These are phyloP conservation scores for Gynostemma pentaphyllum DNA, from an alignment of 306 rosid genomes.

Conservation along the genomic window DNA sequence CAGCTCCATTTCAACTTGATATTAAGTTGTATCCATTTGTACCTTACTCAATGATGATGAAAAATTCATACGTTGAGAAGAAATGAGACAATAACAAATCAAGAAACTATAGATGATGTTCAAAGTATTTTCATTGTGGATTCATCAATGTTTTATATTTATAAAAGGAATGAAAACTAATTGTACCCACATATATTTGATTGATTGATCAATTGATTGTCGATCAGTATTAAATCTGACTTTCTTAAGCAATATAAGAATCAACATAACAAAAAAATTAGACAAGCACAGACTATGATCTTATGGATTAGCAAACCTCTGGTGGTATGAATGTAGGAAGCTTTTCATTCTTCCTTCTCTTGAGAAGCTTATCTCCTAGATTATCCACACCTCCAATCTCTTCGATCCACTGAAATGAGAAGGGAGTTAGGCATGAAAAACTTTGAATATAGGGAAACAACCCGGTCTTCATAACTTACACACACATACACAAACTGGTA, in stretches of 20 bases:
- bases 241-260: background rate
- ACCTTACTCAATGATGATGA: background rate
- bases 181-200: background rate
- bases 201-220: background rate
- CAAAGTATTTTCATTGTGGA: background rate
- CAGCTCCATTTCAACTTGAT: background rate
- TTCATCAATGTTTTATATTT: background rate
- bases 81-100: background rate
- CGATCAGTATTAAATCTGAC: background rate
- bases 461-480: background rate
- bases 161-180: background rate
- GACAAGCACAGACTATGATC: background rate
- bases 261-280: slow-evolving; percentile 8
- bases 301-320: slow-evolving; percentile 35
- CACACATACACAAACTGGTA: background rate
- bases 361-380: slow-evolving; percentile 56
- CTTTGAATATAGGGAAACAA: background rate
- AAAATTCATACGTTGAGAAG: background rate
- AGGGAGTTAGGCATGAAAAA: slow-evolving; percentile 8
- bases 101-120: background rate
- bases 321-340: slow-evolving; percentile 86
- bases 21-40: background rate
- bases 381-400: slow-evolving; percentile 77
- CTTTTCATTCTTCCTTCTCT: slow-evolving; percentile 41
- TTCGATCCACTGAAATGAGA: slow-evolving; percentile 63